These are phyloP conservation scores for Gymnopilus dilepis DNA, from an alignment of 768 basidiomycete species.

Conservation along the genomic window DNA sequence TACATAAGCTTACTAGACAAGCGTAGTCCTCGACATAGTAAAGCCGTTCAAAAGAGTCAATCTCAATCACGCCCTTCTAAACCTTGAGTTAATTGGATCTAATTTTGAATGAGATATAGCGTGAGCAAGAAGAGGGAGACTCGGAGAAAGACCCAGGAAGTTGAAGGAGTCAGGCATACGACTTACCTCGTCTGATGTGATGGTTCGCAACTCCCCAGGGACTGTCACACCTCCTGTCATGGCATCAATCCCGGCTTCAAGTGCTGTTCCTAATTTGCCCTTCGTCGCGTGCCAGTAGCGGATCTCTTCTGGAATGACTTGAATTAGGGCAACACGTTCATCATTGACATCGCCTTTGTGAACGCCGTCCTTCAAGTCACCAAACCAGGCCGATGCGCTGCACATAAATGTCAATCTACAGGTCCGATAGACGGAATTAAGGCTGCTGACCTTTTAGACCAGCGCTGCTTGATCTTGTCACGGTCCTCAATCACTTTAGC, in stretches of 20 bases:
- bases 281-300: conserved; percentile 80
- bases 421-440: conserved; percentile 7
- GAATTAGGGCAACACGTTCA: conserved; percentile 79
- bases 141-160: neutral
- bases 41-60: neutral
- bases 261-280: conserved; percentile 57
- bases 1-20: neutral
- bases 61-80: conserved; percentile 38
- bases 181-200: conserved; percentile 73
- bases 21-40: neutral
- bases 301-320: conserved; percentile 81
- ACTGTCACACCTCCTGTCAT: conserved; percentile 65
- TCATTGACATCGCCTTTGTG: conserved; percentile 84
- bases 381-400: conserved; percentile 80
- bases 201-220: conserved; percentile 80
- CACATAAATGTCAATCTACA: neutral
- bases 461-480: conserved; percentile 67
- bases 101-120: neutral
- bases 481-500: conserved; percentile 70
- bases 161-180: neutral
- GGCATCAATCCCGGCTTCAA: conserved; percentile 64
- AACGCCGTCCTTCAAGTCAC: conserved; percentile 82
- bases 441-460: conserved; percentile 52
- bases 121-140: neutral
- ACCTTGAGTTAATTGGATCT: conserved; percentile 52